phyloP scores from a whole-genome alignment of 2,329 filamentous ascomycete species.

The Aaosphaeria arxii region DNA sequence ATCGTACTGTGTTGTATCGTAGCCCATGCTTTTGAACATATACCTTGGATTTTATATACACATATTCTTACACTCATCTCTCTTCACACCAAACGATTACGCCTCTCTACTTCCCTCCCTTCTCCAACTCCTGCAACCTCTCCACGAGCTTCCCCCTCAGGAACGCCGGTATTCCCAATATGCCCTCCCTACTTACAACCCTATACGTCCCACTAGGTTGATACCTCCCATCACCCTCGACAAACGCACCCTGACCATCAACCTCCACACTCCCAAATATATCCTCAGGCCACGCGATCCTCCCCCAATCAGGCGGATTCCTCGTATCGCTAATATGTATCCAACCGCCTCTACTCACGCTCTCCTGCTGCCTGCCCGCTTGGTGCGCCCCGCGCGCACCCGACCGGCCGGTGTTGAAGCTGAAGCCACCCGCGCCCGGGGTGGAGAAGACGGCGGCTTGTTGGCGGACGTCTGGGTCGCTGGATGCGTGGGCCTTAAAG shows the following conservation, averaged over 20 bases:
- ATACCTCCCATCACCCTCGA: slow-evolving; percentile 55
- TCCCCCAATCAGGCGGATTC: slow-evolving; percentile 60
- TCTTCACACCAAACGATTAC: no score
- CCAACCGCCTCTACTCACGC: slow-evolving; percentile 51
- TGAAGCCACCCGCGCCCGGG: slow-evolving; percentile 54
- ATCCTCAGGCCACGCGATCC: slow-evolving; percentile 65
- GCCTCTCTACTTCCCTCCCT: slow-evolving; percentile 2
- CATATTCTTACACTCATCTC: no score
- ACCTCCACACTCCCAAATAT: slow-evolving; percentile 65
- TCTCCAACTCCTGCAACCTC: slow-evolving; percentile 34
- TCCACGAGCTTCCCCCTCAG: slow-evolving; percentile 50
- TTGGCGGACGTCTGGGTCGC: slow-evolving; percentile 56
- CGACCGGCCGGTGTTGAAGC: slow-evolving; percentile 41
- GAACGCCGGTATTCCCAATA: slow-evolving; percentile 49
- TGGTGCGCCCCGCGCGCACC: slow-evolving; percentile 58
- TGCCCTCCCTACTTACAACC: slow-evolving; percentile 58
- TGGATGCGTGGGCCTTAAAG: slow-evolving; percentile 50
- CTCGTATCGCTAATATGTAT: slow-evolving; percentile 62
- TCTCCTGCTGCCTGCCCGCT: slow-evolving; percentile 52
- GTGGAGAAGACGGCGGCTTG: slow-evolving; percentile 61
- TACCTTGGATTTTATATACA: no score
- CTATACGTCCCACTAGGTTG: slow-evolving; percentile 63
- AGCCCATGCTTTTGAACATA: no score
- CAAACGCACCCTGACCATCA: slow-evolving; percentile 56
- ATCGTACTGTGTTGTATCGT: no score